Conservation (phyloP, 2,329 filamentous ascomycete species). For the Arachnomyces sp. region DNA sequence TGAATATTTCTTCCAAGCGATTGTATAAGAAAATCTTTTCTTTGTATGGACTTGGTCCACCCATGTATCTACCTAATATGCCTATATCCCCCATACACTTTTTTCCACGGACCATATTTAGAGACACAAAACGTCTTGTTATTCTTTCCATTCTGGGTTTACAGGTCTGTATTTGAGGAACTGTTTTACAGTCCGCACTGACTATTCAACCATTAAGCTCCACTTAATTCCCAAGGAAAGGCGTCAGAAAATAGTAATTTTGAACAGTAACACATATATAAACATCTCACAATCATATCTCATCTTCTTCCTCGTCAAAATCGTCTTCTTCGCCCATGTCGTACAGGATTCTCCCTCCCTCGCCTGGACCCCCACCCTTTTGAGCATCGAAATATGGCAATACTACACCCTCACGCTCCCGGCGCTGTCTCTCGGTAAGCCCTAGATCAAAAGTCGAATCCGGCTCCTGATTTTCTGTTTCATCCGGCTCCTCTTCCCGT, state of each 20-base stretch:
- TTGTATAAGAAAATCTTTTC: too few species aligned
- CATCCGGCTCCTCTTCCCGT: conserved; percentile 35
- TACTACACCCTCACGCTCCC: conserved; percentile 80
- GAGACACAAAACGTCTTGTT: too few species aligned
- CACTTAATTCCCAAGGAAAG: too few species aligned
- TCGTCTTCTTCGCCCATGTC: conserved; percentile 96
- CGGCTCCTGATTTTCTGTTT: conserved; percentile 44
- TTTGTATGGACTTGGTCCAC: too few species aligned
- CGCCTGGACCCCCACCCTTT: conserved; percentile 60
- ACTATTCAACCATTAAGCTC: too few species aligned
- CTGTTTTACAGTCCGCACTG: too few species aligned
- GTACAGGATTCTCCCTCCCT: conserved; percentile 89
- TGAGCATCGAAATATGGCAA: conserved; percentile 96
- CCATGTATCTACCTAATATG: too few species aligned
- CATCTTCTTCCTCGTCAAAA: conserved; percentile 93
- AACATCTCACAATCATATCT: conserved; percentile 55
- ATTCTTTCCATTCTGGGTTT: too few species aligned
- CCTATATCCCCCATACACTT: too few species aligned
- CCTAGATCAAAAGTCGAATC: conserved; percentile 78
- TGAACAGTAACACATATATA: background rate
- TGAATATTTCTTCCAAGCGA: conserved; percentile 10
- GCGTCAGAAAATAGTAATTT: background rate
- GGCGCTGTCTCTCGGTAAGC: conserved; percentile 82
- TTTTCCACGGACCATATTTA: too few species aligned
- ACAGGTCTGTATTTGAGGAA: too few species aligned